phyloP scores from a whole-genome alignment of 2,329 filamentous ascomycete species.

The Cadophora sp. region DNA sequence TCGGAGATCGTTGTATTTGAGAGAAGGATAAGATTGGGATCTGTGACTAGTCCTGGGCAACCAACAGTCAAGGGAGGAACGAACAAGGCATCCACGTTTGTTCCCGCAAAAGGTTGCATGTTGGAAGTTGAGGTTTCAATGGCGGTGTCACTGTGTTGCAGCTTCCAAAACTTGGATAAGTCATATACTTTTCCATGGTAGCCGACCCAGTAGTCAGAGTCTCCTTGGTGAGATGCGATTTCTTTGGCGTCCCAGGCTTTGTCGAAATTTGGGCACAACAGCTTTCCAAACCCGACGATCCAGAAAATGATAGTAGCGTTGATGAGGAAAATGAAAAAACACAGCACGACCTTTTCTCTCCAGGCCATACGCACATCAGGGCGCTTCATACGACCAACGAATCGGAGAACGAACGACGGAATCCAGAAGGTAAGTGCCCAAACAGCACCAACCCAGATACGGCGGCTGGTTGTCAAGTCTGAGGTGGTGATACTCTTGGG shows the following conservation, averaged over 20 bases:
- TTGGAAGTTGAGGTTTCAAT: constrained; percentile 63
- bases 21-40: constrained; percentile 60
- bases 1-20: constrained; percentile 68
- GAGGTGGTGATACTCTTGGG: constrained; percentile 79
- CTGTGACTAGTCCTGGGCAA: constrained; percentile 75
- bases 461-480: constrained; percentile 66
- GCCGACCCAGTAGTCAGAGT: constrained; percentile 84
- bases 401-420: constrained; percentile 82
- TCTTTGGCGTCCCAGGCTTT: constrained; percentile 84
- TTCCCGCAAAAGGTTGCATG: constrained; percentile 82
- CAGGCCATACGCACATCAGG: constrained; percentile 97
- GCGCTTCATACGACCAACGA: constrained; percentile 91
- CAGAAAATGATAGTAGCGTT: constrained; percentile 89
- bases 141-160: constrained; percentile 79
- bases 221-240: constrained; percentile 72
- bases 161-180: constrained; percentile 84
- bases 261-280: constrained; percentile 90
- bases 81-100: constrained; percentile 86
- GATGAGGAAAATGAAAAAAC: constrained; percentile 79
- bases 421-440: constrained; percentile 95
- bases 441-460: constrained; percentile 80
- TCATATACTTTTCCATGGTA: constrained; percentile 92
- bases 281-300: constrained; percentile 83
- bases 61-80: constrained; percentile 75
- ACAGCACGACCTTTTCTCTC: constrained; percentile 91